Base-by-base conservation (phyloP, 495 filamentous ascomycete species). In the Penicillium canescens region DNA sequence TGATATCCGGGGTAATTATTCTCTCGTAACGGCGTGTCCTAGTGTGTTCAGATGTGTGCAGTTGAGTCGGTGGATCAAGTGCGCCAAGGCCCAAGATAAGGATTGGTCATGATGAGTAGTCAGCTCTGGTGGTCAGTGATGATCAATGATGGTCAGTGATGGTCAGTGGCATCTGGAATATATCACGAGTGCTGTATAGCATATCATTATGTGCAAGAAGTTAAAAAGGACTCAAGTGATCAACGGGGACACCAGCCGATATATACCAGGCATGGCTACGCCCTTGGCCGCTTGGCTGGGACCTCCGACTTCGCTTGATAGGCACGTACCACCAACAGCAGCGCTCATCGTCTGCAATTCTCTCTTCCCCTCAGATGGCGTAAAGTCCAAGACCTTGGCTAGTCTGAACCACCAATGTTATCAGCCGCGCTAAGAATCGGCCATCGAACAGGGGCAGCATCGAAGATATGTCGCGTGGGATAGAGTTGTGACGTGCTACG, bases 1-100 rank as follows among this genome's bases (percentile, higher is more conserved):
- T 44, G 4, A 28, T 28, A 20, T 67, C 63, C 41, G 63, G 63
- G 61, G 61, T 67, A 67, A 66, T 62, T 65, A 50, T 39, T 62
- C 59, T 67, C 64, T 67, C 64, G 64, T 67, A 67, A 65, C 21
- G 49, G 26, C 42, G 28, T 24, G 50, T 45, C 31, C 36, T 36
- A 31, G 28, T 14, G 16, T 37, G 46, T 37, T 18, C n/a, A 26
- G 41, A 35, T 35, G 56, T 18, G 18, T 18, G 18, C 18, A 18
- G 1, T 50, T 36, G 48, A 46, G 35, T 18, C 3, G 42, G 60
- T 66, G 63, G 63, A 66, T 63, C 62, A 45, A 50, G 38, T 14
- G 16, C 50, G 56, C 60, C 60, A 63, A 63, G 60, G 8, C 28
- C 26, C 48, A 14, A 12, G 61, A 67, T 64, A 67, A 67, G 57